Conservation (phyloP, 352 stramenopile genomes). For the Globisporangium radiosum region DNA sequence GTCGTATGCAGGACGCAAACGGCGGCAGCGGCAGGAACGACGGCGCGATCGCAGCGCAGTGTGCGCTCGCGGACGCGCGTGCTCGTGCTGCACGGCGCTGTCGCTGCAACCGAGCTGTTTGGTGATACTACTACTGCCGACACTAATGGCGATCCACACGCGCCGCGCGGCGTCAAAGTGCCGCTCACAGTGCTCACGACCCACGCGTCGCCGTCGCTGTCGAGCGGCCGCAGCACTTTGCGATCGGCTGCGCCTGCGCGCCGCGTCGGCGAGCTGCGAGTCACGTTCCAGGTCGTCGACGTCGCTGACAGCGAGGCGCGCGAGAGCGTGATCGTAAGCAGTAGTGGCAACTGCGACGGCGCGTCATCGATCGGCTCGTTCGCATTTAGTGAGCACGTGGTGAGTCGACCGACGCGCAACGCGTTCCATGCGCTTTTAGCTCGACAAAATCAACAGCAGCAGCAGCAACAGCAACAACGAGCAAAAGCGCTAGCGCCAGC, state of each 20-base stretch:
- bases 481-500: neutral
- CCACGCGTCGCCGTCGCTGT: no score
- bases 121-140: neutral
- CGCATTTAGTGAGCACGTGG: neutral
- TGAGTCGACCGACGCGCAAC: neutral
- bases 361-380: neutral
- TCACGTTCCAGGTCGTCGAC: conserved; percentile 18
- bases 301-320: neutral
- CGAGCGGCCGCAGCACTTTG: no score
- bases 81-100: conserved; percentile 13
- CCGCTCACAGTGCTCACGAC: neutral
- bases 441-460: neutral
- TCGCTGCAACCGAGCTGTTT: conserved; percentile 10
- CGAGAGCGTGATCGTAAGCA: neutral
- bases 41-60: neutral
- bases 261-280: conserved; percentile 18
- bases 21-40: conserved; percentile 5
- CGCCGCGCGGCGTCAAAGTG: conserved; percentile 13
- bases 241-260: no score
- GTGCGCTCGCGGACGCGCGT: neutral
- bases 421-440: neutral
- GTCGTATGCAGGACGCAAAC: conserved; percentile 21
- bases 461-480: neutral
- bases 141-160: neutral
- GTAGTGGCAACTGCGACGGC: neutral